Base-by-base conservation (phyloP, 768 basidiomycete genomes). In the Daedalea quercina region DNA sequence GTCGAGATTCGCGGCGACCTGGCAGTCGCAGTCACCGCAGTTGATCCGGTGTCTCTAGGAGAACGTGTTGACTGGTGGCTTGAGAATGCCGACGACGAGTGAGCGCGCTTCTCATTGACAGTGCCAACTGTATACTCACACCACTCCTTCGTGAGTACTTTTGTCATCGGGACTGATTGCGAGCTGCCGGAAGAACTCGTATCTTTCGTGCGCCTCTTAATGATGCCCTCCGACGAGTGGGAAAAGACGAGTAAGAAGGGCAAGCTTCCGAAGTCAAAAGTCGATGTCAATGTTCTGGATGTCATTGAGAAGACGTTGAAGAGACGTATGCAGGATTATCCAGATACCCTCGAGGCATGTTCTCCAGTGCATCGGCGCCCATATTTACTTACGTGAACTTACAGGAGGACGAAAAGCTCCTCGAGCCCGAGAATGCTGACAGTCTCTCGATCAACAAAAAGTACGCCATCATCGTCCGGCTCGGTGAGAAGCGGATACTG, bases 31-130 rank as follows among this genome's bases (percentile, higher is more conserved):
- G 69, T 69, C 3, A 57, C 55, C 37, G 25, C 51, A 4, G 51
- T 64, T 35, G 47, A 50, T 33, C 50, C 57, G n/a, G 59, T 58
- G 9, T 55, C 64, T 13, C 61, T 69, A 33, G 70, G 76, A 57
- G 81, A 82, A 59, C 78, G 91, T 35, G 85, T 96, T 9, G 90
- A 97, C 55, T 96, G 90, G 84, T 94, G 94, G 90, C 71, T 98
- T 12, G 92, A 96, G 57, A 79, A 85, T 63, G 89, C 86, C 2
- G 87, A 87, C 19, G 93, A 95, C 57, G 94, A 96, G 93, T 94
- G 63, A n/a, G 57, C 84, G 73, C 11, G 24, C 52, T 20, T 37
- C 9, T 17, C 55, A 54, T 6, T 51, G 22, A 12, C 37, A 15
- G 6, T 50, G 35, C 34, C 24, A 35, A 23, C 37, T 34, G 7